Percentiles rank a stretch among this genome's conserved stretches.
Conservation (phyloP, 2,329 filamentous ascomycete species). For the Colletotrichum zoysiae region DNA sequence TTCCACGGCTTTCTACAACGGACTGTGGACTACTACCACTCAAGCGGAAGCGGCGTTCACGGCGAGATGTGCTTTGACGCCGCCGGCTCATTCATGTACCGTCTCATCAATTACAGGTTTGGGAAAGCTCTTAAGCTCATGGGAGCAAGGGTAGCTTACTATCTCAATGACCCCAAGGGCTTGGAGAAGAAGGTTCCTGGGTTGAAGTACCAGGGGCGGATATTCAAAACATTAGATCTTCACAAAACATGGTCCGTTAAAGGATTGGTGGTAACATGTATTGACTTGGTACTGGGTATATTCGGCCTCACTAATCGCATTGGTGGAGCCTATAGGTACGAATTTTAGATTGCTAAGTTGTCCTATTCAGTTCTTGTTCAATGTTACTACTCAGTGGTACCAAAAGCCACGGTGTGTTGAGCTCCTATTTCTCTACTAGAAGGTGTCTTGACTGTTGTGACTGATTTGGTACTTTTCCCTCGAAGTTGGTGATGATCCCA, state of each 20-base stretch:
- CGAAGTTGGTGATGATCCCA: too few species aligned
- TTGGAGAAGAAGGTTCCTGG: slow-evolving; percentile 8
- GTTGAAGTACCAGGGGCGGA: slow-evolving; percentile 1
- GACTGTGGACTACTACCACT: slow-evolving; percentile 45
- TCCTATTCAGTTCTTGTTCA: too few species aligned
- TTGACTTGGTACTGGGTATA: too few species aligned
- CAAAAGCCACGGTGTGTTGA: too few species aligned
- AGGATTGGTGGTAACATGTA: too few species aligned
- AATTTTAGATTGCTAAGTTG: too few species aligned
- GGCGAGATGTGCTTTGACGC: slow-evolving; percentile 29
- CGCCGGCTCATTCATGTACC: slow-evolving; percentile 8
- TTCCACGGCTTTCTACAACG: slow-evolving; percentile 44
- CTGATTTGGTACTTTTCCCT: too few species aligned
- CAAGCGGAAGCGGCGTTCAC: slow-evolving; percentile 42
- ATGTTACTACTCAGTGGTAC: too few species aligned
- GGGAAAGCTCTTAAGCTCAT: slow-evolving; percentile 8
- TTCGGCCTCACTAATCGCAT: too few species aligned
- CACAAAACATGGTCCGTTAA: not conserved
- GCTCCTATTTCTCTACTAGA: too few species aligned
- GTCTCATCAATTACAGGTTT: slow-evolving; percentile 10
- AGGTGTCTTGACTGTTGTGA: too few species aligned
- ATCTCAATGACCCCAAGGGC: slow-evolving; percentile 3
- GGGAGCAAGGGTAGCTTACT: slow-evolving; percentile 17
- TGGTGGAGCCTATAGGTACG: too few species aligned
- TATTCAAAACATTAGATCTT: not conserved